These are phyloP conservation scores for Vachellia collinsii DNA, from an alignment of 306 rosid species.

Conservation along the genomic window DNA sequence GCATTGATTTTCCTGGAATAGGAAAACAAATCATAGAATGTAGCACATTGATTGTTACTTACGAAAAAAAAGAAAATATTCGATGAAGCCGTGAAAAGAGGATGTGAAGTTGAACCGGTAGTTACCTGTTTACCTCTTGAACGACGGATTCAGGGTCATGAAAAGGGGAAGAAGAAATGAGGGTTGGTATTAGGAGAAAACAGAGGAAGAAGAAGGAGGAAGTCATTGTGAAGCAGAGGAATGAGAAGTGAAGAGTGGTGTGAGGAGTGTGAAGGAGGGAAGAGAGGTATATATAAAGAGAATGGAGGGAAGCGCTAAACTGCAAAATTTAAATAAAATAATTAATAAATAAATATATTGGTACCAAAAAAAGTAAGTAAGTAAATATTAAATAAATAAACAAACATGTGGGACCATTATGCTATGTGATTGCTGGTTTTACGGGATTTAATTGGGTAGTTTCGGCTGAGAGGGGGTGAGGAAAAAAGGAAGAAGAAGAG, in stretches of 20 bases:
- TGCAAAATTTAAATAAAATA: conserved; percentile 64
- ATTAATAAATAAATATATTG: not conserved
- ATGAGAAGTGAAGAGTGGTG: not conserved
- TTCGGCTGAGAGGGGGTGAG: conserved; percentile 26
- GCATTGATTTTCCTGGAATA: conserved; percentile 63
- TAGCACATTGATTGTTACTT: not conserved
- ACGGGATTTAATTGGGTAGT: conserved; percentile 67
- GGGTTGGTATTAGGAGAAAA: conserved; percentile 49
- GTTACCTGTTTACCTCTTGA: conserved; percentile 75
- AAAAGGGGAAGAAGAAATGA: conserved; percentile 59
- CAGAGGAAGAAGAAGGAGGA: conserved; percentile 48
- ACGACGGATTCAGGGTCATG: conserved; percentile 66
- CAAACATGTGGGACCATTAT: conserved; percentile 62
- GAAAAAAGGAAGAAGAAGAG: not conserved
- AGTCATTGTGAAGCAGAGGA: conserved; percentile 46
- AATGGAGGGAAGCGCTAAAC: conserved; percentile 41
- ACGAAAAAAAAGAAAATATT: not conserved
- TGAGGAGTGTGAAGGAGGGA: not conserved
- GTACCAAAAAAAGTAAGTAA: not conserved
- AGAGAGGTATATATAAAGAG: conserved; percentile 67
- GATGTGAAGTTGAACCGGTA: not conserved
- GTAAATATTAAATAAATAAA: too few relatives aligned
- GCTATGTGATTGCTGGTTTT: conserved; percentile 72
- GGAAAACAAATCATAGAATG: not conserved
- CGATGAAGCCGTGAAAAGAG: not conserved